A percentile compares a stretch with the other conserved stretches of the same genome.
phyloP scores from a whole-genome alignment of 768 basidiomycete genomes.

The Fibroporia radiculosa region DNA sequence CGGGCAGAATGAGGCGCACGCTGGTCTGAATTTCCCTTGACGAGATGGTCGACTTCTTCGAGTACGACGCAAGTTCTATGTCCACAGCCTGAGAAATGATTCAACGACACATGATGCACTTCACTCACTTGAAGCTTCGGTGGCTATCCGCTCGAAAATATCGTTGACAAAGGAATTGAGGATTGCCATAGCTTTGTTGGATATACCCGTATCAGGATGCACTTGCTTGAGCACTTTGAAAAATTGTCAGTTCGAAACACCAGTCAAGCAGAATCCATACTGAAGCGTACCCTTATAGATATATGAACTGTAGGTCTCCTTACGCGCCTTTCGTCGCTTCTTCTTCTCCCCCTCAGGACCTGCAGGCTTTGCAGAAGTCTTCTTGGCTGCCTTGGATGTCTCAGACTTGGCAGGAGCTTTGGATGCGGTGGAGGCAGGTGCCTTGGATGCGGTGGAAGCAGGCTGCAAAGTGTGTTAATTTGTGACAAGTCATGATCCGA shows the following conservation, averaged over 20 bases:
- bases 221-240: slow-evolving; percentile 76
- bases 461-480: slow-evolving; percentile 20
- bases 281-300: slow-evolving; percentile 63
- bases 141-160: slow-evolving; percentile 76
- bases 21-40: slow-evolving; percentile 85
- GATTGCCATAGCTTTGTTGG: slow-evolving; percentile 83
- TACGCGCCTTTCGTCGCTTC: slow-evolving; percentile 72
- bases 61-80: slow-evolving; percentile 72
- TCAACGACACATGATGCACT: background rate
- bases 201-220: slow-evolving; percentile 91
- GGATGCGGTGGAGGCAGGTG: slow-evolving; percentile 38
- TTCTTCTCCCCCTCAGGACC: slow-evolving; percentile 63
- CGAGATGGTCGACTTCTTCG: slow-evolving; percentile 89
- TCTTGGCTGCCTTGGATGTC: slow-evolving; percentile 37
- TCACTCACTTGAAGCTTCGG: slow-evolving; percentile 58
- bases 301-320: slow-evolving; percentile 82
- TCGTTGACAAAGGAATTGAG: slow-evolving; percentile 82
- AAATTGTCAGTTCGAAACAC: background rate
- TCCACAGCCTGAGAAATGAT: background rate
- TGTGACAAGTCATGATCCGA: background rate
- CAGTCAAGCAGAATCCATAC: background rate
- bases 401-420: slow-evolving; percentile 32
- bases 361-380: slow-evolving; percentile 51
- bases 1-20: slow-evolving; percentile 77
- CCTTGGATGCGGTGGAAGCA: slow-evolving; percentile 50